A percentile compares a stretch with the other conserved stretches of the same genome.
These are phyloP conservation scores for Vaccinium darrowii DNA, from an alignment of 148 eudicot species.

Conservation along the genomic window DNA sequence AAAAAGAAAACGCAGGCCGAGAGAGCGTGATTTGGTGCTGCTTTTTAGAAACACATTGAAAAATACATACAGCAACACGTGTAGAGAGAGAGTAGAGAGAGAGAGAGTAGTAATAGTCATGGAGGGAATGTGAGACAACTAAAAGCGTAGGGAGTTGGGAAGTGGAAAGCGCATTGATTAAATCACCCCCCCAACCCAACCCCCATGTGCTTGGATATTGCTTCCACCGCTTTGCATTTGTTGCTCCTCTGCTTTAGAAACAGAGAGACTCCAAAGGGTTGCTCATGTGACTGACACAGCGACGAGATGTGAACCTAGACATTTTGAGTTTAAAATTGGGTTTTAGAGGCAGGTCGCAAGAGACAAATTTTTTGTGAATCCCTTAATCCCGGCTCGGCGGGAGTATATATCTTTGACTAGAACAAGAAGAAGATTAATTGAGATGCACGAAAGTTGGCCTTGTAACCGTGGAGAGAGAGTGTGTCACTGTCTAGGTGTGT, in stretches of 20 bases:
- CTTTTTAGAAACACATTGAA: not conserved
- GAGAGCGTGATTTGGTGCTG: not conserved
- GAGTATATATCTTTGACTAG: too few species aligned
- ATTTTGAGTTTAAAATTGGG: too few species aligned
- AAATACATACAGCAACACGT: not conserved
- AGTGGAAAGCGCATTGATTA: conserved; percentile 15
- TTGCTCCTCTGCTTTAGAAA: not conserved
- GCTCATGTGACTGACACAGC: too few species aligned
- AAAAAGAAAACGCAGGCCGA: not conserved
- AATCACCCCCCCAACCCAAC: not conserved
- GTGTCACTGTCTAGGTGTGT: too few species aligned
- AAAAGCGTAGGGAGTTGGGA: not conserved
- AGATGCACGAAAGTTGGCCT: too few species aligned
- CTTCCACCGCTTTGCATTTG: conserved; percentile 10
- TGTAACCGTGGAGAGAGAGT: not conserved
- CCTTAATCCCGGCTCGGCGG: rapidly evolving
- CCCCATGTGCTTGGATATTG: conserved; percentile 12
- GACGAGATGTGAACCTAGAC: too few species aligned
- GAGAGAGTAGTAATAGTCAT: conserved; percentile 1
- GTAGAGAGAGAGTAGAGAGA: not conserved
- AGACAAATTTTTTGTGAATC: too few species aligned
- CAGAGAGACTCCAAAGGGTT: too few species aligned
- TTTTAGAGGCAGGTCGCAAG: rapidly evolving
- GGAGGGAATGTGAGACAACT: conserved; percentile 19
- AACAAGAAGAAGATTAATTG: too few species aligned